These are phyloP conservation scores for Letharia columbiana DNA, from an alignment of 495 filamentous ascomycete genomes.

Conservation along the genomic window DNA sequence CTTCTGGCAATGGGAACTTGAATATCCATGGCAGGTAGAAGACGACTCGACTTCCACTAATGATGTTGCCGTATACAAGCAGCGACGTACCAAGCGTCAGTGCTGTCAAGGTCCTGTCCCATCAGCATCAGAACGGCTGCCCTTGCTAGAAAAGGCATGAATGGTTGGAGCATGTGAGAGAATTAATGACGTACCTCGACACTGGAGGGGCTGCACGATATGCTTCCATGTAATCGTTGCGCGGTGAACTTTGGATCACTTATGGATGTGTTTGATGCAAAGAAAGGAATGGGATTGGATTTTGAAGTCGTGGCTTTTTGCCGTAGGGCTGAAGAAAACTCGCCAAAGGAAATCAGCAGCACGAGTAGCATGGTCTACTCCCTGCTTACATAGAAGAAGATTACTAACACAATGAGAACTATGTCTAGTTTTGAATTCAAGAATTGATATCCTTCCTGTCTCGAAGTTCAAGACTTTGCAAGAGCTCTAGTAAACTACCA, in stretches of 20 bases:
- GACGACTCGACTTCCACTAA: conserved; percentile 45
- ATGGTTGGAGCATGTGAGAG: neutral
- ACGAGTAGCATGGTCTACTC: neutral
- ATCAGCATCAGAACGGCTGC: conserved; percentile 36
- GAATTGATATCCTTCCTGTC: too few species aligned
- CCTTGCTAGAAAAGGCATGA: neutral
- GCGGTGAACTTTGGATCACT: neutral
- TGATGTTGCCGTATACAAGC: conserved; percentile 50
- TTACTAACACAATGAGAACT: too few species aligned
- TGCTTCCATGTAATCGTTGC: conserved; percentile 42
- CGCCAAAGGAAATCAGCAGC: neutral
- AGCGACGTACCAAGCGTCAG: conserved; percentile 56
- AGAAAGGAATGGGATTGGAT: neutral
- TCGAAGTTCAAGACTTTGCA: neutral
- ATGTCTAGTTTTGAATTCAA: too few species aligned
- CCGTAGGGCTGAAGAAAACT: neutral
- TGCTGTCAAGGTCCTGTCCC: conserved; percentile 59
- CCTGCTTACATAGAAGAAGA: too few species aligned
- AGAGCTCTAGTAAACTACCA: neutral
- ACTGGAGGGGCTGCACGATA: conserved; percentile 67
- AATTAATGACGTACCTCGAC: conserved; percentile 46
- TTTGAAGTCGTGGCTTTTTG: conserved; percentile 2
- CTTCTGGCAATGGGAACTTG: conserved; percentile 51
- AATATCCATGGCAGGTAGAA: conserved; percentile 51
- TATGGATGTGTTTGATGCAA: neutral